A percentile compares a stretch with the other conserved stretches of the same genome.
Conservation (phyloP, 2,329 filamentous ascomycete species). For the Fusarium graminum region DNA sequence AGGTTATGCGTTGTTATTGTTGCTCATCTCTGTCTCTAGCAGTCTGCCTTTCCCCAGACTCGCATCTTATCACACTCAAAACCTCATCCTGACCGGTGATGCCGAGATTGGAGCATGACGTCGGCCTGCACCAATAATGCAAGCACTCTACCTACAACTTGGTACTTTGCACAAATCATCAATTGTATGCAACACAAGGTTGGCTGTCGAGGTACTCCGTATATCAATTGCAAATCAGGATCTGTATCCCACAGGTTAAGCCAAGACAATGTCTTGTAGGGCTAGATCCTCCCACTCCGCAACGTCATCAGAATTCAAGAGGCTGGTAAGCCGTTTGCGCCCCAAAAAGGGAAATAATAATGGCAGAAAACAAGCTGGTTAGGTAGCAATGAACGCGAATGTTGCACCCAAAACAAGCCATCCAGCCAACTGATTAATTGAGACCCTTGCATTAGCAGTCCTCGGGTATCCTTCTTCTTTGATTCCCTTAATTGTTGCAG, state of each 20-base stretch:
- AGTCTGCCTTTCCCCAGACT: constrained; percentile 10
- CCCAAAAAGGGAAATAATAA: constrained; percentile 31
- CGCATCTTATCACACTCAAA: neutral
- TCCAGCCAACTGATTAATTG: constrained; percentile 9
- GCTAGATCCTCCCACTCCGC: constrained; percentile 14
- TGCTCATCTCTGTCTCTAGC: constrained; percentile 4
- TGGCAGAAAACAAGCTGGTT: constrained; percentile 36
- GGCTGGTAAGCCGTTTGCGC: constrained; percentile 28
- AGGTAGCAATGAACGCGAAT: constrained; percentile 16
- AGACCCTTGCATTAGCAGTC: neutral
- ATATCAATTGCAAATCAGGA: constrained; percentile 18
- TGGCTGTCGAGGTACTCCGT: neutral
- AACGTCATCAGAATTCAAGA: constrained; percentile 36
- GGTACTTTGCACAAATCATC: constrained; percentile 2
- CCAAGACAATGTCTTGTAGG: constrained; percentile 3
- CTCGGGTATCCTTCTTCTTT: neutral
- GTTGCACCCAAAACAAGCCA: constrained; percentile 8
- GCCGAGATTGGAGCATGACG: constrained; percentile 37
- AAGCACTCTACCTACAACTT: constrained; percentile 33
- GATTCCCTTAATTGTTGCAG: constrained; percentile 9
- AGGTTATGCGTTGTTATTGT: constrained; percentile 9
- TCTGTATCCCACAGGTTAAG: neutral
- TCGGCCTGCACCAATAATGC: constrained; percentile 33
- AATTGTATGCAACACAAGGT: neutral
- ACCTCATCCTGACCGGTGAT: constrained; percentile 16